Conservation (phyloP, 805 yeast genomes). For the Cyberlindnera euphorbiae region DNA sequence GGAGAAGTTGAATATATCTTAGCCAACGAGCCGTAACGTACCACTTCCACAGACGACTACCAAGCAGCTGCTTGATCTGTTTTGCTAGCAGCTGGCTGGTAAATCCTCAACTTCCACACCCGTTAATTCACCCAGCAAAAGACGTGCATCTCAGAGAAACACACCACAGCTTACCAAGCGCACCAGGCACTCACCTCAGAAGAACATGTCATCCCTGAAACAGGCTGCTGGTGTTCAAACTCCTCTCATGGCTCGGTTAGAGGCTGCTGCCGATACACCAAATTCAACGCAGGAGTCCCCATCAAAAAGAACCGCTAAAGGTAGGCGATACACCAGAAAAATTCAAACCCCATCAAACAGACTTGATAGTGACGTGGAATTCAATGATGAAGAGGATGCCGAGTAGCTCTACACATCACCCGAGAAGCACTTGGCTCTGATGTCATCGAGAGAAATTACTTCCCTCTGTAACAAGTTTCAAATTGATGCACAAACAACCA, state of each 20-base stretch:
- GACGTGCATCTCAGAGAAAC: background rate
- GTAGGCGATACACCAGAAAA: no score
- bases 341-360: no score
- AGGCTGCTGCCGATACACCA: no score
- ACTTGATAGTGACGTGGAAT: no score
- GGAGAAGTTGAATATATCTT: slow-evolving; percentile 39
- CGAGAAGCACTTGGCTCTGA: slow-evolving; percentile 27
- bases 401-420: slow-evolving; percentile 11
- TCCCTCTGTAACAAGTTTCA: slow-evolving; percentile 59
- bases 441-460: slow-evolving; percentile 39
- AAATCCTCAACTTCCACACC: slow-evolving; percentile 7
- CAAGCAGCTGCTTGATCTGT: slow-evolving; percentile 27
- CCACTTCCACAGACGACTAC: slow-evolving; percentile 51
- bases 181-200: no score
- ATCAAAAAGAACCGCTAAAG: no score
- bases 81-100: slow-evolving; percentile 6
- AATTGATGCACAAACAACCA: slow-evolving; percentile 50
- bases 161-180: no score
- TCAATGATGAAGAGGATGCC: no score
- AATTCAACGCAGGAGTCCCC: no score
- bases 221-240: no score
- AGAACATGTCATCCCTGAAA: background rate
- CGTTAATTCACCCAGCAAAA: slow-evolving; percentile 17
- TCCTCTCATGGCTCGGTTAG: no score
- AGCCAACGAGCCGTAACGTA: slow-evolving; percentile 45